These are phyloP conservation scores for Laburnicola sp. DNA, from an alignment of 2,329 filamentous ascomycete species.

Conservation along the genomic window DNA sequence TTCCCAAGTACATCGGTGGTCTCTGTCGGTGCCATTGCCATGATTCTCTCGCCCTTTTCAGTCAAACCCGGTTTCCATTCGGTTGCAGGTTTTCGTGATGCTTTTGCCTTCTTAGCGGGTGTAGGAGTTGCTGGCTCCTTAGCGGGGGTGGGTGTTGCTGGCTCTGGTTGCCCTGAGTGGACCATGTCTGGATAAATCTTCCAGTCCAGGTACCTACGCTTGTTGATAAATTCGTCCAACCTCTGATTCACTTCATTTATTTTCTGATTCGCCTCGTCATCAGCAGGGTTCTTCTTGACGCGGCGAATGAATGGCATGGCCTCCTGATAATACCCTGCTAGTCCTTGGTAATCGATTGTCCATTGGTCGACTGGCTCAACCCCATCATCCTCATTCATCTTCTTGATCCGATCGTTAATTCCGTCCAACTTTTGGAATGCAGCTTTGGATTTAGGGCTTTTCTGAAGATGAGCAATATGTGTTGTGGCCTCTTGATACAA, in stretches of 20 bases:
- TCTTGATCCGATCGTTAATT: slow-evolving; percentile 11
- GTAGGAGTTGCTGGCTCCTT: background rate
- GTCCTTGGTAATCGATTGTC: slow-evolving; percentile 10
- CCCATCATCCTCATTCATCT: slow-evolving; percentile 9
- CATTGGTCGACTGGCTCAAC: slow-evolving; percentile 10
- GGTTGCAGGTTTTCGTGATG: background rate
- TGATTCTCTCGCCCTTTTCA: slow-evolving; percentile 12
- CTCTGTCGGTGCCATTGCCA: slow-evolving; percentile 10
- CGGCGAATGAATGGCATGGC: slow-evolving; percentile 6
- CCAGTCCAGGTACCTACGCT: slow-evolving; percentile 8
- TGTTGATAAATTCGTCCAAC: slow-evolving; percentile 10
- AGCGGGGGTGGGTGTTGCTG: background rate
- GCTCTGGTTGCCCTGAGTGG: slow-evolving; percentile 7
- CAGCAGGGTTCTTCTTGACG: slow-evolving; percentile 9
- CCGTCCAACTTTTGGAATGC: slow-evolving; percentile 6
- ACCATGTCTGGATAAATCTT: slow-evolving; percentile 6
- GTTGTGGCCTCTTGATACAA: slow-evolving; percentile 11
- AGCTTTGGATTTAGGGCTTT: slow-evolving; percentile 9
- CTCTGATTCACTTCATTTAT: slow-evolving; percentile 12
- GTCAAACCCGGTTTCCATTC: slow-evolving; percentile 11
- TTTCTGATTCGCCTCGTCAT: slow-evolving; percentile 9
- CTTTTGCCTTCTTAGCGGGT: slow-evolving; percentile 7
- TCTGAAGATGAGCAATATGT: slow-evolving; percentile 13
- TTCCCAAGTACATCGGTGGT: slow-evolving; percentile 11
- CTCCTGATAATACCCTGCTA: slow-evolving; percentile 12